These are phyloP conservation scores for Kluyveromyces sp. DNA, from an alignment of 1,139 yeast species.

Conservation along the genomic window DNA sequence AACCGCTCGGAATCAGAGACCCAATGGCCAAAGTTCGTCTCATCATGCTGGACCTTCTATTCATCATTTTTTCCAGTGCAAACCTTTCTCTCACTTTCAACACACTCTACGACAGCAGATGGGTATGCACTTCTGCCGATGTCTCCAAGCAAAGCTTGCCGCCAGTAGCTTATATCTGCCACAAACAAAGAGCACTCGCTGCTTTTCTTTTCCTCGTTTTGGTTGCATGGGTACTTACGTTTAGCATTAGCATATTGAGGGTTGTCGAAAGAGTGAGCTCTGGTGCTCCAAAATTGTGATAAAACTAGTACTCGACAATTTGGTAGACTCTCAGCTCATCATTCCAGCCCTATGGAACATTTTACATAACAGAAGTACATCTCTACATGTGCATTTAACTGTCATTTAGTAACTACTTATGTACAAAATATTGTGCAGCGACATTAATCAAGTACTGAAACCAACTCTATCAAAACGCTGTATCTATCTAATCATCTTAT, in stretches of 20 bases:
- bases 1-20: conserved; percentile 82
- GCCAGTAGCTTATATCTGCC: conserved; percentile 47
- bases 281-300: conserved; percentile 14
- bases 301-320: no score
- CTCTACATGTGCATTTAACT: no score
- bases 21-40: conserved; percentile 77
- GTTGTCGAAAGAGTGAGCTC: conserved; percentile 64
- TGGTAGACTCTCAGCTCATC: no score
- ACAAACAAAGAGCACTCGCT: conserved; percentile 73
- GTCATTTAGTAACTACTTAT: no score
- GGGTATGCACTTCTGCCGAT: conserved; percentile 58
- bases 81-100: conserved; percentile 80
- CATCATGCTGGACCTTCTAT: conserved; percentile 68
- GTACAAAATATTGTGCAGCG: no score
- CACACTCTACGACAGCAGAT: conserved; percentile 68
- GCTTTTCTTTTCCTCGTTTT: conserved; percentile 71
- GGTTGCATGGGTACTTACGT: conserved; percentile 78
- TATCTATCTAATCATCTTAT: no score
- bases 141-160: conserved; percentile 27
- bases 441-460: no score
- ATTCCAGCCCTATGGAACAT: no score
- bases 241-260: conserved; percentile 73
- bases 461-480: no score
- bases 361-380: no score
- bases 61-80: conserved; percentile 90